Conservation (phyloP, 2,329 filamentous ascomycete species). For the Curvularia eragrostidis region DNA sequence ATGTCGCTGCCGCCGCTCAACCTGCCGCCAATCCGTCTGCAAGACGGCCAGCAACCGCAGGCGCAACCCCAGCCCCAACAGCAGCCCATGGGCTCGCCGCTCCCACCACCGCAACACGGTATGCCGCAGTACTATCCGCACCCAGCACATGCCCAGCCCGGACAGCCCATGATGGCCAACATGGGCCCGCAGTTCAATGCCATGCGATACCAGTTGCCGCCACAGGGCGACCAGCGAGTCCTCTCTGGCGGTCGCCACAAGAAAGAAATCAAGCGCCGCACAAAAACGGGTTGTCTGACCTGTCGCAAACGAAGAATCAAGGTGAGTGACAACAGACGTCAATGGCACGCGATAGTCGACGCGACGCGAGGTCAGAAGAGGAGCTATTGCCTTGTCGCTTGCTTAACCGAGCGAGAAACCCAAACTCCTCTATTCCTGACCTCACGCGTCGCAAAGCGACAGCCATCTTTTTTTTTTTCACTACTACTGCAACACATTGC, state of each 20-base stretch:
- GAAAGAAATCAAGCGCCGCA: conserved; percentile 77
- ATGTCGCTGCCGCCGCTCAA: conserved; percentile 56
- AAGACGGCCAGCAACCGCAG: conserved; percentile 52
- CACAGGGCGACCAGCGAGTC: conserved; percentile 58
- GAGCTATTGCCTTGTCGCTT: conserved; percentile 25
- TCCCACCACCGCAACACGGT: conserved; percentile 61
- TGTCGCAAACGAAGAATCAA: conserved; percentile 71
- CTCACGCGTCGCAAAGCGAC: conserved; percentile 9
- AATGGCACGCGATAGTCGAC: conserved; percentile 36
- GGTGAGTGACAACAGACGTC: conserved; percentile 55
- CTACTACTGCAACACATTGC: conserved; percentile 2
- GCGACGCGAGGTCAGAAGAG: conserved; percentile 35
- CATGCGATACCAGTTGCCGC: conserved; percentile 64
- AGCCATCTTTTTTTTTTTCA: not conserved
- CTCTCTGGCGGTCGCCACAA: conserved; percentile 69
- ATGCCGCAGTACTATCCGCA: conserved; percentile 61
- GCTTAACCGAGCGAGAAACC: conserved; percentile 47
- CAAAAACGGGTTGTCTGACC: conserved; percentile 72
- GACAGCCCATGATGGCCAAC: conserved; percentile 58
- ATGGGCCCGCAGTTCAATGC: conserved; percentile 56
- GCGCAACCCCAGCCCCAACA: conserved; percentile 40
- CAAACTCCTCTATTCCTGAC: conserved; percentile 31
- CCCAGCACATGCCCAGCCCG: conserved; percentile 50
- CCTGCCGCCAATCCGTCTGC: conserved; percentile 60
- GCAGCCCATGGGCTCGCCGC: conserved; percentile 60